Percentiles rank a stretch among this genome's conserved stretches.
These are phyloP conservation scores for Apodospora peruviana DNA, from an alignment of 495 filamentous ascomycete genomes.

Conservation along the genomic window DNA sequence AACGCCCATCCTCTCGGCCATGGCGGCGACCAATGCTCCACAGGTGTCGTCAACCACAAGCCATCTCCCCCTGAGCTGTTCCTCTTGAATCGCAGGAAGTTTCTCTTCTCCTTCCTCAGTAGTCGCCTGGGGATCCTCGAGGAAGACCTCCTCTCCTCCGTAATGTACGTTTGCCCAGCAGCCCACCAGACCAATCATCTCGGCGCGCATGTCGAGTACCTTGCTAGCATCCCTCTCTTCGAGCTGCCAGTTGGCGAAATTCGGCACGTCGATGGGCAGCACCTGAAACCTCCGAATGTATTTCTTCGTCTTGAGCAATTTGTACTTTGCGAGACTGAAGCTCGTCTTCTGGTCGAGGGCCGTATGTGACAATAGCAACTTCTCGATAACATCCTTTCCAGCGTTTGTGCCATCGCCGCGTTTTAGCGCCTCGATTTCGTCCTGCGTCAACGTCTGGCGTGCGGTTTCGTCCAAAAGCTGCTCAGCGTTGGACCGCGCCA, in stretches of 20 bases:
- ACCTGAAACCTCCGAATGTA: conserved; percentile 83
- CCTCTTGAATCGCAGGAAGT: conserved; percentile 10
- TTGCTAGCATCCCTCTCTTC: conserved; percentile 69
- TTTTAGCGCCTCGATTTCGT: conserved; percentile 91
- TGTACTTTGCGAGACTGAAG: conserved; percentile 92
- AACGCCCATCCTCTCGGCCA: conserved; percentile 90
- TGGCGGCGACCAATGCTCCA: conserved; percentile 75
- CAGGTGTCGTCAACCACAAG: conserved; percentile 87
- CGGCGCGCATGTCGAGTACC: conserved; percentile 85
- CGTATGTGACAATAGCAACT: conserved; percentile 76
- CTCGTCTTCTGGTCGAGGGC: conserved; percentile 89
- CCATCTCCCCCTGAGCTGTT: conserved; percentile 58
- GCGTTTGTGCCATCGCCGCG: conserved; percentile 65
- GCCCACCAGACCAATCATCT: conserved; percentile 64
- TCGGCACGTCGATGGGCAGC: conserved; percentile 71
- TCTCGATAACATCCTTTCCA: conserved; percentile 83
- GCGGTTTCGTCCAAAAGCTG: conserved; percentile 68
- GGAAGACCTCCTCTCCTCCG: conserved; percentile 31
- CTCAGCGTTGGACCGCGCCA: conserved; percentile 73
- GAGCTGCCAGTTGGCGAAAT: conserved; percentile 66
- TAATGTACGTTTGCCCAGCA: conserved; percentile 51
- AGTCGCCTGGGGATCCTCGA: conserved; percentile 21
- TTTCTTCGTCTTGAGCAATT: conserved; percentile 86
- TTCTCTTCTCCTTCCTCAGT: conserved; percentile 22
- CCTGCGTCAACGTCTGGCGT: conserved; percentile 73